Evolutionary conservation across 2,329 filamentous ascomycete species (phyloP).

Genomic region (Aureobasidium leucospermi): DNA sequence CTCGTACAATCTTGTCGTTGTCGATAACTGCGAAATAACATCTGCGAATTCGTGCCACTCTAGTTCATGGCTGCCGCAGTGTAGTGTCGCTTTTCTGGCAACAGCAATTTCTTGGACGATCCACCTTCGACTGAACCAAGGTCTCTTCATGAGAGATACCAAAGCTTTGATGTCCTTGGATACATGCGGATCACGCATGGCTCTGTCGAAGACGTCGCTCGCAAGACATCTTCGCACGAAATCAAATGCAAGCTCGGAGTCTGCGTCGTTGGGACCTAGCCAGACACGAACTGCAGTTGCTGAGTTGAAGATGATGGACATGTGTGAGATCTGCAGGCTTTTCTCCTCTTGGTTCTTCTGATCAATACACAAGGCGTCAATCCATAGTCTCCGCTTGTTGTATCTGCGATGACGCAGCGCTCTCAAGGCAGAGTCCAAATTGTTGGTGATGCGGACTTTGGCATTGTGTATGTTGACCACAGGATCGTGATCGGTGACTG

Average conservation of each 20-base stretch:
- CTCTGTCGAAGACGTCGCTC: constrained; percentile 9
- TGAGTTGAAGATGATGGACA: constrained; percentile 12
- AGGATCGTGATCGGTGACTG: not conserved
- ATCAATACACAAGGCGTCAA: constrained; percentile 14
- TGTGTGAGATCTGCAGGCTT: constrained; percentile 11
- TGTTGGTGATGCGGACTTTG: not conserved
- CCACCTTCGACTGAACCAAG: constrained; percentile 12
- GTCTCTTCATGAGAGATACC: not conserved
- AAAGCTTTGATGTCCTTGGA: not conserved
- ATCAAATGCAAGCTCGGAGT: constrained; percentile 5
- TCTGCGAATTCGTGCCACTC: constrained; percentile 4
- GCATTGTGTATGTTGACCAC: constrained; percentile 8
- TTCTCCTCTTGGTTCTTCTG: constrained; percentile 15
- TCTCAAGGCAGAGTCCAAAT: constrained; percentile 5
- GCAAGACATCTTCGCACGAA: constrained; percentile 11
- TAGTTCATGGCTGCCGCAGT: not conserved
- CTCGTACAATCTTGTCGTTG: not conserved
- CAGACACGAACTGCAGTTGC: constrained; percentile 10
- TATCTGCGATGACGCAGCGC: not conserved
- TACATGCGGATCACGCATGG: constrained; percentile 1
- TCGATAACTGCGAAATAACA: constrained; percentile 2
- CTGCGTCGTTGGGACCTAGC: constrained; percentile 1
- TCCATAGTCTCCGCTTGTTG: constrained; percentile 4
- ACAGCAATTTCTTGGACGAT: constrained; percentile 10
- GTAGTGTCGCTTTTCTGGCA: not conserved